A percentile compares a stretch with the other conserved stretches of the same genome.
phyloP scores from a whole-genome alignment of 176 grass and related monocot genomes.

The Juncus inflexus region DNA sequence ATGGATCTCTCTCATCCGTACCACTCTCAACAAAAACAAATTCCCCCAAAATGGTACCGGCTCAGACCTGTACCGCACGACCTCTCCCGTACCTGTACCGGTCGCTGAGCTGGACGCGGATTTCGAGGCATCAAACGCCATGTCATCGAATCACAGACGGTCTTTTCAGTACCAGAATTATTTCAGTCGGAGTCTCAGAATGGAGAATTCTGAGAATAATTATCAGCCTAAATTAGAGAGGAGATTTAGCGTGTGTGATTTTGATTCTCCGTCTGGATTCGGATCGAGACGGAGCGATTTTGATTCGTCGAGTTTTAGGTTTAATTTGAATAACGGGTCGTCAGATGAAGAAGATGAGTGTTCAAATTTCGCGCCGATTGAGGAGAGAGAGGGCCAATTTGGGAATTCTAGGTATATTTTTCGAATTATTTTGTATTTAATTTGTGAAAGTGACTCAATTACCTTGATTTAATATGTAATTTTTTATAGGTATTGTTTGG shows the following conservation, averaged over 20 bases:
- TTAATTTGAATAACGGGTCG: slow-evolving; percentile 28
- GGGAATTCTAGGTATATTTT: slow-evolving; percentile 50
- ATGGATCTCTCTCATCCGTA: slow-evolving; percentile 84
- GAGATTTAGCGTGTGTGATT: slow-evolving; percentile 69
- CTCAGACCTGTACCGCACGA: too few relatives aligned
- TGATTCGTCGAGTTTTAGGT: slow-evolving; percentile 44
- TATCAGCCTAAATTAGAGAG: slow-evolving; percentile 60
- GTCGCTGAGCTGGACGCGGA: slow-evolving; percentile 76
- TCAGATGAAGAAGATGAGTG: slow-evolving; percentile 45
- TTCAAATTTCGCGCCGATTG: slow-evolving; percentile 24
- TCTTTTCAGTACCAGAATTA: slow-evolving; percentile 62
- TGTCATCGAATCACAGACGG: slow-evolving; percentile 55
- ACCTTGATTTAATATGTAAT: slow-evolving; percentile 22
- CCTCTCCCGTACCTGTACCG: slow-evolving; percentile 76
- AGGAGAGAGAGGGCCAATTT: slow-evolving; percentile 42
- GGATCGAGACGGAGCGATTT: slow-evolving; percentile 68
- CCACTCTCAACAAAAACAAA: slow-evolving; percentile 65
- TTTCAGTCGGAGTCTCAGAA: slow-evolving; percentile 73
- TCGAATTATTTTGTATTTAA: neutral
- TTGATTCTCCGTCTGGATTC: slow-evolving; percentile 30
- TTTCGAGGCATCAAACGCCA: slow-evolving; percentile 75
- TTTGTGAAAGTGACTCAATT: neutral
- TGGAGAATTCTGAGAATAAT: slow-evolving; percentile 18
- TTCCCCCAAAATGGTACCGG: slow-evolving; percentile 36
- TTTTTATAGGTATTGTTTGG: slow-evolving; percentile 72